phyloP scores from a whole-genome alignment of 2,329 filamentous ascomycete species.

The Diaporthe citri region DNA sequence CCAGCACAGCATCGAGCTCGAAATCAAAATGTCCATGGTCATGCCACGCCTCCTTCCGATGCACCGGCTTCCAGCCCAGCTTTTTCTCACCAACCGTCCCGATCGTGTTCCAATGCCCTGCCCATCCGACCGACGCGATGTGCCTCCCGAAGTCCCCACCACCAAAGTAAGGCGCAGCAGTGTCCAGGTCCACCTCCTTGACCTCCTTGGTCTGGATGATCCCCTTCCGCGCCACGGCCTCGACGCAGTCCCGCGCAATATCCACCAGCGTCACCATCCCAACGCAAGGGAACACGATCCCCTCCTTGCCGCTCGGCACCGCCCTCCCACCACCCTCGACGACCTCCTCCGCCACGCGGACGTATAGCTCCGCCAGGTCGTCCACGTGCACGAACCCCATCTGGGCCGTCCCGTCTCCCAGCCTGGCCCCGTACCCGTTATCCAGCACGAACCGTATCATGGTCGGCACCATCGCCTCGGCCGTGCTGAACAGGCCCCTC shows the following conservation, averaged over 20 bases:
- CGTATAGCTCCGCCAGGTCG: constrained; percentile 13
- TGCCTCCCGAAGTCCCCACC: background rate
- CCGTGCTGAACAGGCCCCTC: constrained; percentile 55
- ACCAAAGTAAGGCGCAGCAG: background rate
- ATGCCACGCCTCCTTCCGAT: background rate
- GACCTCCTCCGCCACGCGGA: background rate
- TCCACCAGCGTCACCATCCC: background rate
- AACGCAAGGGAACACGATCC: constrained; percentile 73
- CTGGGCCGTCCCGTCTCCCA: background rate
- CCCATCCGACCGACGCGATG: background rate
- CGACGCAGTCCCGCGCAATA: background rate
- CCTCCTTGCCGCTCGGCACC: constrained; percentile 47
- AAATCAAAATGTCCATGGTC: background rate
- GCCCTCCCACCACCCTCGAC: constrained; percentile 13
- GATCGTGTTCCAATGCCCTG: constrained; percentile 29
- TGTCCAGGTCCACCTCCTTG: background rate
- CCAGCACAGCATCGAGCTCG: background rate
- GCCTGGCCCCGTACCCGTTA: constrained; percentile 4
- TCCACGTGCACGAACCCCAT: constrained; percentile 24
- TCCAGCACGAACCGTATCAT: constrained; percentile 4
- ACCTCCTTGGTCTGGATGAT: constrained; percentile 21
- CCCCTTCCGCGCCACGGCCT: constrained; percentile 11
- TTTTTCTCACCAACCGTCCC: background rate
- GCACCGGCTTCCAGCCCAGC: constrained; percentile 25
- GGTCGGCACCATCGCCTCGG: constrained; percentile 54